Base-by-base conservation (phyloP, 1,284 basidiomycete genomes). In the Cryptococcus sp. region DNA sequence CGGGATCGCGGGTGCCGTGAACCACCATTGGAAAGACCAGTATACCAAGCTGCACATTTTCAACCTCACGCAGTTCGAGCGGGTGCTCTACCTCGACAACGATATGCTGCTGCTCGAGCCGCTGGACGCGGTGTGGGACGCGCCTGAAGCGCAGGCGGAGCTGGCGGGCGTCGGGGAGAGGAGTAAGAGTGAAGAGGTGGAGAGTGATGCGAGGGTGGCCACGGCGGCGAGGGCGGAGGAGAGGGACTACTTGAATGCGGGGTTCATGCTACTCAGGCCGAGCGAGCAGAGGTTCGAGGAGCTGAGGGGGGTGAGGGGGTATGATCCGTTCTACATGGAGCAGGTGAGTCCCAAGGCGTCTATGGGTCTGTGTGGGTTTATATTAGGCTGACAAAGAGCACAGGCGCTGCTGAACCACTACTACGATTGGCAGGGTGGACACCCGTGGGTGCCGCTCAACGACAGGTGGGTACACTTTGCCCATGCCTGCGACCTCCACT, bases 11-110 rank as follows among this genome's bases (percentile, higher is more conserved):
- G 28, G 28, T 4, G 50, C 28, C 6, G 49, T 39, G 37, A 59
- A 55, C 38, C 45, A 42, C 16, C 38, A 47, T 28, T 47, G 46
- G 46, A 47, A 57, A 49, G 55, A 62, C 42, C 45, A 49, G 35
- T 64, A 59, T 50, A 61, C 60, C 38, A 64, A 64, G 52, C 50
- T 64, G 7, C 45, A 54, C 45, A 56, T 61, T 20, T 64, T 53
- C 46, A 57, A 56, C 21, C 24, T 61, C 18, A 59, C 57, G 4
- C 23, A 39, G 13, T 64, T 55, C 39, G 39, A 49, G 8, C 37
- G 55, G 15, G 46, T 64, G 20, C 37, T 64, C 6, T 64, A 61
- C 44, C 36, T 64, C 18, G 62, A 64, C 47, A 48, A 52, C 21
- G 62, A 64, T 44, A 47, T 59, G 24, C 35, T 61, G 4, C 23